A percentile compares a stretch with the other conserved stretches of the same genome.
phyloP scores from a whole-genome alignment of 1,139 yeast genomes.

The Magnusiomyces suaveolens region DNA sequence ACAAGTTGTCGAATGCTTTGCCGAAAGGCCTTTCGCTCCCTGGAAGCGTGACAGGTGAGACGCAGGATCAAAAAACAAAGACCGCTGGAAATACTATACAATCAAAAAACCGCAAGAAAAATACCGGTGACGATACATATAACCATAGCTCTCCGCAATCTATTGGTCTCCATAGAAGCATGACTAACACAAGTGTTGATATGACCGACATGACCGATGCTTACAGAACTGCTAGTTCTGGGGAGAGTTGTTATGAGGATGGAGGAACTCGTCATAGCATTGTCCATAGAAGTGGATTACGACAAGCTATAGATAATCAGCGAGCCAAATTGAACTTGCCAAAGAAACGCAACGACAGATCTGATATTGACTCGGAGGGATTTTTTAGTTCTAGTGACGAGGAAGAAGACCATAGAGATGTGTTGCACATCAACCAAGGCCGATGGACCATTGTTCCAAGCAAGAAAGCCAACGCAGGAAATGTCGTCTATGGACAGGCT shows the following conservation, averaged over 20 bases:
- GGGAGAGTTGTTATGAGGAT: constrained; percentile 13
- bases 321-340: not conserved
- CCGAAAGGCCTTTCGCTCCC: too few species aligned
- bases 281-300: not conserved
- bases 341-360: constrained; percentile 8
- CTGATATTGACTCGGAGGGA: constrained; percentile 17
- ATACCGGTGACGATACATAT: too few species aligned
- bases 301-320: not conserved
- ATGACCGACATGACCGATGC: constrained; percentile 5
- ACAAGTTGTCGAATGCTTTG: too few species aligned
- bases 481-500: constrained; percentile 11
- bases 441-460: not conserved
- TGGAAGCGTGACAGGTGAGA: too few species aligned
- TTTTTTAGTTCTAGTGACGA: not conserved
- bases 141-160: too few species aligned
- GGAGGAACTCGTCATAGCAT: not conserved
- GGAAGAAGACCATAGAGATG: not conserved
- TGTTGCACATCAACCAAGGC: not conserved
- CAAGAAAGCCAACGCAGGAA: not conserved
- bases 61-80: too few species aligned
- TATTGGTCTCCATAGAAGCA: not conserved
- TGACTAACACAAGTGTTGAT: not conserved
- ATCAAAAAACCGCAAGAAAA: too few species aligned
- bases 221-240: constrained; percentile 23
- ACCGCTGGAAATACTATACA: too few species aligned